Evolutionary conservation across 1,284 basidiomycete genomes (phyloP).

Genomic region (Sporisorium graminicola): DNA sequence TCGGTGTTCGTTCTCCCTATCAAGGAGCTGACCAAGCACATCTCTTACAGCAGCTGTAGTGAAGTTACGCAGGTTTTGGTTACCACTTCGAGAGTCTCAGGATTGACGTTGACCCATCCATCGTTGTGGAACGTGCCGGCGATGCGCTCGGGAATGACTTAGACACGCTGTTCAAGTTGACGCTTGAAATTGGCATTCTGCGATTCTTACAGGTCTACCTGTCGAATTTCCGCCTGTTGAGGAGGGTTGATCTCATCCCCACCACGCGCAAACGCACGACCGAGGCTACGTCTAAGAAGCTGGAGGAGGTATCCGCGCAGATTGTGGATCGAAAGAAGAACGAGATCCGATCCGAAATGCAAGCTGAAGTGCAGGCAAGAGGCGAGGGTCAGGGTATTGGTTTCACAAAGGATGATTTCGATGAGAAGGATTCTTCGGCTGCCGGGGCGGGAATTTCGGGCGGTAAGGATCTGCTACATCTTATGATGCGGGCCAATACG

Average conservation of each 20-base stretch:
- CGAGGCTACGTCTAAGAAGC: constrained; percentile 26
- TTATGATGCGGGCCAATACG: constrained; percentile 65
- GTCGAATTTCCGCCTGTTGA: constrained; percentile 45
- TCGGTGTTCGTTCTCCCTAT: too few relatives aligned
- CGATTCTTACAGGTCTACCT: constrained; percentile 53
- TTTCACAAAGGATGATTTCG: constrained; percentile 55
- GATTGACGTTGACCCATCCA: constrained; percentile 16
- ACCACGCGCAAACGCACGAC: constrained; percentile 46
- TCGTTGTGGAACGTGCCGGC: constrained; percentile 18
- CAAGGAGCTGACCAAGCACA: too few relatives aligned
- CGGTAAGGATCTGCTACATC: constrained; percentile 62
- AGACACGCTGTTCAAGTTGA: constrained; percentile 41
- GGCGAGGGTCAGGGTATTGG: constrained; percentile 9
- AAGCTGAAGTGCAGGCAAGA: constrained; percentile 22
- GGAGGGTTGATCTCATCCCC: constrained; percentile 61
- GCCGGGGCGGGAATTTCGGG: constrained; percentile 3
- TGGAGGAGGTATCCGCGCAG: constrained; percentile 45
- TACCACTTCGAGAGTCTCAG: constrained; percentile 51
- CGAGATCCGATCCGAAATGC: constrained; percentile 57
- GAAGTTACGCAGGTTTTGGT: too few relatives aligned
- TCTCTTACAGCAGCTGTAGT: too few relatives aligned
- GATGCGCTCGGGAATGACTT: constrained; percentile 50
- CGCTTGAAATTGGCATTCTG: constrained; percentile 33
- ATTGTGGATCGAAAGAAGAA: constrained; percentile 56
- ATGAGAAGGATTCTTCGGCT: constrained; percentile 27